Evolutionary conservation across 805 yeast genomes (phyloP).

Genomic region (Saccharomycopsis sp.): DNA sequence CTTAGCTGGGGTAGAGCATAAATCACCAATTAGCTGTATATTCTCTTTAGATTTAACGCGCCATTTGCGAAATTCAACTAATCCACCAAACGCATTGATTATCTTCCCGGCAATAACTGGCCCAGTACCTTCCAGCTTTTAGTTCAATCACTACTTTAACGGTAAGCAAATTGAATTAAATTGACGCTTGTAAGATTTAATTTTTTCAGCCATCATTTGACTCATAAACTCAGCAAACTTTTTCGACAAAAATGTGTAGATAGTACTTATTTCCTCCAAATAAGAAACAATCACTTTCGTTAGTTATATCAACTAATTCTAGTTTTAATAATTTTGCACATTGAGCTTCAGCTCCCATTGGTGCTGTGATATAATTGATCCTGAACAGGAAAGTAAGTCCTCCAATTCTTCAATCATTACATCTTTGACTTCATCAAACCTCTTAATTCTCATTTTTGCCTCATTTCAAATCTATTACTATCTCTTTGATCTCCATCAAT

Average conservation of each 20-base stretch:
- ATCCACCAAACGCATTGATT: constrained; percentile 67
- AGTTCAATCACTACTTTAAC: constrained; percentile 93
- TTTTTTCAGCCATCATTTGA: constrained; percentile 48
- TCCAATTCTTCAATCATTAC: constrained; percentile 88
- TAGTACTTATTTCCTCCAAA: constrained; percentile 85
- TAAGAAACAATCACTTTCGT: constrained; percentile 92
- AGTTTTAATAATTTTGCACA: constrained; percentile 75
- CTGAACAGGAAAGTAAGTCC: constrained; percentile 78
- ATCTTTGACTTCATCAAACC: constrained; percentile 84
- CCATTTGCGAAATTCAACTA: constrained; percentile 36
- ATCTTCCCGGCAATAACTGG: constrained; percentile 91
- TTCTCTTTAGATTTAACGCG: constrained; percentile 31
- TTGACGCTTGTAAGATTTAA: constrained; percentile 58
- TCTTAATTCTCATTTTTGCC: constrained; percentile 59
- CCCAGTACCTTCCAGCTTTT: constrained; percentile 90
- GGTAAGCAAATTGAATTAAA: constrained; percentile 72
- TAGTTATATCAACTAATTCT: constrained; percentile 84
- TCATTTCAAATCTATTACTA: too few species aligned
- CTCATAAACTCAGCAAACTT: constrained; percentile 85
- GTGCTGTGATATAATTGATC: constrained; percentile 95
- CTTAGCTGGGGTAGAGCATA: constrained; percentile 39
- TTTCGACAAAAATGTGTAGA: constrained; percentile 91
- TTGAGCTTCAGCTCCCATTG: constrained; percentile 99
- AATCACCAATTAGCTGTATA: constrained; percentile 48
- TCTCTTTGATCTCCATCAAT: too few species aligned